Evolutionary conservation across 805 yeast genomes (phyloP).

Genomic region (Metschnikowia continentalis): DNA sequence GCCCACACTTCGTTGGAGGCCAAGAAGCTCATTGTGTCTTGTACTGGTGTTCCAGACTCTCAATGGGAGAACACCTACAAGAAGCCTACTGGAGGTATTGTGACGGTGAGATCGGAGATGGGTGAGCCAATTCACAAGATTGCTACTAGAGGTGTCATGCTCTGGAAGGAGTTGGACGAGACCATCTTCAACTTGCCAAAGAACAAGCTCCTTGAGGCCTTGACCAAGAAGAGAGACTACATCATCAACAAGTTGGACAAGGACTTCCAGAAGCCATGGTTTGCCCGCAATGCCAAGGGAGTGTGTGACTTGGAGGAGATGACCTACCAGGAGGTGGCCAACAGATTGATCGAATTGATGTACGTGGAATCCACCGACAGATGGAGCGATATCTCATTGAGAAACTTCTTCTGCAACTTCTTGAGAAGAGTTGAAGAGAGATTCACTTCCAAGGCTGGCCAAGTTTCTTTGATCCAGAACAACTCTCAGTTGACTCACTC

Average conservation of each 20-base stretch:
- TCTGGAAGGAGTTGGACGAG: conserved; percentile 97
- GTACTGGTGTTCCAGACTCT: conserved; percentile 83
- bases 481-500: conserved; percentile 56
- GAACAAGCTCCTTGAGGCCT: conserved; percentile 75
- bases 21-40: conserved; percentile 83
- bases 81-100: conserved; percentile 93
- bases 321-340: conserved; percentile 90
- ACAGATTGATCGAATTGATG: conserved; percentile 83
- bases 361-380: conserved; percentile 71
- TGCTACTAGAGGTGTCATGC: conserved; percentile 94
- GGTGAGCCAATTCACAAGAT: conserved; percentile 99
- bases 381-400: conserved; percentile 86
- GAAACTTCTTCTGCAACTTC: conserved; percentile 82
- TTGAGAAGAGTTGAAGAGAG: conserved; percentile 97
- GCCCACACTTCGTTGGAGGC: conserved; percentile 92
- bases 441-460: conserved; percentile 55
- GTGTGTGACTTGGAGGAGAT: conserved; percentile 90
- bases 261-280: conserved; percentile 98
- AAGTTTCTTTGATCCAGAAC: conserved; percentile 68
- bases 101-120: conserved; percentile 97
- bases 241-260: conserved; percentile 82
- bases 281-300: conserved; percentile 73
- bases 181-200: conserved; percentile 90
- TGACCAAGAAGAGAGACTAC: conserved; percentile 78
- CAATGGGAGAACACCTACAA: conserved; percentile 94